Evolutionary conservation across 371 early-diverging fungal species (phyloP), one percentile per base, ranked within the genome.

Genomic region (Parasitella parasitica): DNA sequence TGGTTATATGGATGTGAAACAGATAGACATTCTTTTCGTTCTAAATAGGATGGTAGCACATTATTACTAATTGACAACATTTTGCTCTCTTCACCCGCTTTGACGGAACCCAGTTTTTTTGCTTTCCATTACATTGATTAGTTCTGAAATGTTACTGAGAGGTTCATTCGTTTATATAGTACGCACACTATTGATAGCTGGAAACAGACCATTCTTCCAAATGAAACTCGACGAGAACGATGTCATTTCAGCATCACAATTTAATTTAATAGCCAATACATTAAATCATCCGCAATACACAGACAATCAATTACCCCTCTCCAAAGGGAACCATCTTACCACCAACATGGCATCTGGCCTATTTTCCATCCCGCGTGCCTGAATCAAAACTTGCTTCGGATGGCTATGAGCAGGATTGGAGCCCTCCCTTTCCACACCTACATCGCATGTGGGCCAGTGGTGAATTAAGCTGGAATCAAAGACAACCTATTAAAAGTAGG

Each of bases 361-460:
- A 89, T 69, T 94, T 92, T 64, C 90, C 91, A 16, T 86, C 86
- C 13, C 80, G 82, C 36, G 69, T 80, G 15, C 79, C 81, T 26
- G 92, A 93, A 66, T 52, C 49, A 8, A 78, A 85, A 36, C 79
- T 94, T 9, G 81, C 91, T 8, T 57, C 79, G 6, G 94, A 94
- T 67, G 94, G 94, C 1, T 92, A 89, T 69, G 86, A 87, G 48
- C 71, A 77, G 36, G 82, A 78, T 30, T 87, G 87, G 68, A 75
- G 82, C 0, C 94, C 94, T 4, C 93, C 94, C 0, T 73, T 61
- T 8, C 91, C 92, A 4, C 93, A 84, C 53, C 41, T 70, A 35
- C 83, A 83, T 51, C 85, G 94, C 13, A 88, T 93, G 83, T 94
- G 93, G 94, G 94, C 91, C 4, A 91, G 92, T 30, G 94, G 91